Percentiles rank a stretch among this genome's conserved stretches.
These are phyloP conservation scores for Pneumocystis canis DNA, from an alignment of 1,139 yeast species.

Conservation along the genomic window DNA sequence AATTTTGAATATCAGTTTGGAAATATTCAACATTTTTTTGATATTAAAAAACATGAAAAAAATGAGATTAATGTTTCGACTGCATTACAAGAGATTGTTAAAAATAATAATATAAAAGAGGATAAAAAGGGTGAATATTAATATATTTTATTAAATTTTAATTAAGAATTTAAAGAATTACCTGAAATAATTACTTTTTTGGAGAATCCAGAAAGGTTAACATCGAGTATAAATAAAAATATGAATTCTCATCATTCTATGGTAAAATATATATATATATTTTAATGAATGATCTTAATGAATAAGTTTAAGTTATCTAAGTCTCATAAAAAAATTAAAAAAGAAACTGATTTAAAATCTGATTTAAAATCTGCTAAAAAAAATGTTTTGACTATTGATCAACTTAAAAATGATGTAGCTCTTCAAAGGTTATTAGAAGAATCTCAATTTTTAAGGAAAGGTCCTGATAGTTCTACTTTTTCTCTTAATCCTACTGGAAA, in stretches of 20 bases:
- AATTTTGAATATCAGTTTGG: not conserved
- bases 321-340: too few species aligned
- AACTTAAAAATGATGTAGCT: constrained; percentile 12
- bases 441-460: constrained; percentile 10
- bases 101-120: not conserved
- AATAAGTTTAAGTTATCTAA: not conserved
- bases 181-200: not conserved
- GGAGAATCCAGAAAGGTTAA: not conserved
- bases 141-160: not conserved
- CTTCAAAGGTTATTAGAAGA: constrained; percentile 12
- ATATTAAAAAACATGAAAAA: not conserved
- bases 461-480: not conserved
- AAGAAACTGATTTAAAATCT: too few species aligned
- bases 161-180: not conserved
- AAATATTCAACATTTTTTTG: not conserved
- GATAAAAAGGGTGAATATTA: not conserved
- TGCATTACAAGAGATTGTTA: not conserved
- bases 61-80: not conserved
- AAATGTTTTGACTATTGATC: constrained; percentile 2
- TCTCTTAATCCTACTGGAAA: not conserved
- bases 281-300: not conserved
- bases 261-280: not conserved
- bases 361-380: not conserved
- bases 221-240: not conserved
- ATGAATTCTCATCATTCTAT: not conserved